These are phyloP conservation scores for Cardiospermum halicacabum DNA, from an alignment of 345 rosid species.

Conservation along the genomic window DNA sequence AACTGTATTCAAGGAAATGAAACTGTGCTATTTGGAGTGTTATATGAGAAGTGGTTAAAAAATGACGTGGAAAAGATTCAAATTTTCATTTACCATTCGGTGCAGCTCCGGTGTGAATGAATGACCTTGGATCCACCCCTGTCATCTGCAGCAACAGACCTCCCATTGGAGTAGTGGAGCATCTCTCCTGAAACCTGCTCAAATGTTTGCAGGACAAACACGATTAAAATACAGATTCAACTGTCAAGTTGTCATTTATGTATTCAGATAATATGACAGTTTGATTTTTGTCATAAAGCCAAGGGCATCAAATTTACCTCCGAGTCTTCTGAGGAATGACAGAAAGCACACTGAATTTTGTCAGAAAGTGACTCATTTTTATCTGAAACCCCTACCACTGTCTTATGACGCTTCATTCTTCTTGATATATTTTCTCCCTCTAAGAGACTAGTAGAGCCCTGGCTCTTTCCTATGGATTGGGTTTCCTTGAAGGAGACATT, in stretches of 20 bases:
- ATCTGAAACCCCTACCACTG: constrained; percentile 22
- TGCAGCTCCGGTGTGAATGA: constrained; percentile 77
- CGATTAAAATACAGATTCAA: background rate
- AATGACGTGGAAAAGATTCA: background rate
- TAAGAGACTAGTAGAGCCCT: constrained; percentile 13
- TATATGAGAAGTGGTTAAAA: background rate
- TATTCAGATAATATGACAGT: too few relatives aligned
- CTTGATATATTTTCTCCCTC: constrained; percentile 25
- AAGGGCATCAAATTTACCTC: constrained; percentile 45
- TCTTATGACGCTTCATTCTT: constrained; percentile 19
- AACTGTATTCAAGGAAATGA: background rate
- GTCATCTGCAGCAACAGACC: constrained; percentile 54
- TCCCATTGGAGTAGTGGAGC: constrained; percentile 62
- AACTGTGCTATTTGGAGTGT: background rate
- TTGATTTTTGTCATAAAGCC: constrained; percentile 7
- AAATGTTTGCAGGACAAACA: constrained; percentile 15
- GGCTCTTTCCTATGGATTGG: constrained; percentile 13
- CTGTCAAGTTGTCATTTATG: background rate
- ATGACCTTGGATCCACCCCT: constrained; percentile 49
- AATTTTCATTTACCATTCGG: constrained; percentile 65
- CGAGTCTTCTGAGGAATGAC: constrained; percentile 60
- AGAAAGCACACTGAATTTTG: constrained; percentile 61
- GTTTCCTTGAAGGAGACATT: constrained; percentile 12
- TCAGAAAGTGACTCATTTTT: constrained; percentile 28
- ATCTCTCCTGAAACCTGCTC: constrained; percentile 83